These are phyloP conservation scores for Artemisia argyi DNA, from an alignment of 129 eudicot genomes.

Conservation along the genomic window DNA sequence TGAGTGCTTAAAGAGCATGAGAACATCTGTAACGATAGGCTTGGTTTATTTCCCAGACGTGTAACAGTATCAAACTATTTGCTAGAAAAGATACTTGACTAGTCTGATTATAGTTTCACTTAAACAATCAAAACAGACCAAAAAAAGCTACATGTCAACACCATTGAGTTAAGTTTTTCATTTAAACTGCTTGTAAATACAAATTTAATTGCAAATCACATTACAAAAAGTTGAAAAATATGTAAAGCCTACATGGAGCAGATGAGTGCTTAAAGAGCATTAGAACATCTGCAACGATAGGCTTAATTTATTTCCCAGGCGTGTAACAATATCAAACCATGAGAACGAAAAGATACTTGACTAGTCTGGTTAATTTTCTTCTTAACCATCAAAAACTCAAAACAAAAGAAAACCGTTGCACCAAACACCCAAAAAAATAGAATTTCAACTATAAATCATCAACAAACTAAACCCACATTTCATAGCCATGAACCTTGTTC, in stretches of 20 bases:
- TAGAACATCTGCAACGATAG: conserved; percentile 43
- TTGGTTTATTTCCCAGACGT: conserved; percentile 31
- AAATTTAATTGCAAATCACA: no score
- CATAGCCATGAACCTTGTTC: no score
- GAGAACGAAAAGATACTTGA: conserved; percentile 31
- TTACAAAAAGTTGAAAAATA: no score
- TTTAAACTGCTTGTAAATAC: no score
- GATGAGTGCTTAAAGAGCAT: conserved; percentile 26
- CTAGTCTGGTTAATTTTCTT: conserved; percentile 32
- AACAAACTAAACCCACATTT: no score
- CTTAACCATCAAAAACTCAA: background rate
- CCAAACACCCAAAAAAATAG: no score
- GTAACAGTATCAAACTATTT: conserved; percentile 36
- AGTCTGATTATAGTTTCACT: conserved; percentile 15
- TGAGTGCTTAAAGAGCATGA: conserved; percentile 11
- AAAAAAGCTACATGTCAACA: no score
- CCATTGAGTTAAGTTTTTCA: no score
- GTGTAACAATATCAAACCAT: conserved; percentile 43
- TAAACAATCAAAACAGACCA: background rate
- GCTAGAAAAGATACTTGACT: conserved; percentile 33
- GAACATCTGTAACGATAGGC: conserved; percentile 36
- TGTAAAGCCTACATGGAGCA: conserved; percentile 39
- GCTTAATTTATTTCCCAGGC: conserved; percentile 31
- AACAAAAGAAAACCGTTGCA: no score
- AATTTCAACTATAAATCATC: no score